Conservation (phyloP, 2,329 filamentous ascomycete genomes). For the Botrytis pseudocinerea region DNA sequence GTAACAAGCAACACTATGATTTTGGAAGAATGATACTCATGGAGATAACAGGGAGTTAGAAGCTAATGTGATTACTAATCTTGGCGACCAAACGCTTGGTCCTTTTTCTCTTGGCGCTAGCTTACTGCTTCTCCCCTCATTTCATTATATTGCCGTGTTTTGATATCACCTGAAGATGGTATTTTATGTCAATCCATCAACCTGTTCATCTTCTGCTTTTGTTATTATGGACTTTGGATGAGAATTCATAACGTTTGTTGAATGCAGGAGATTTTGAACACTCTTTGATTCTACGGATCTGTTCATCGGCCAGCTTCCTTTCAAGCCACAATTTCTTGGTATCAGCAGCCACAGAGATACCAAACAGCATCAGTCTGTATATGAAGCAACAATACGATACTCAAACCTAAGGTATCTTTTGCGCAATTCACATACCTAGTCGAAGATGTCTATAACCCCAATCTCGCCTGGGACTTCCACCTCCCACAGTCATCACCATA, state of each 20-base stretch:
- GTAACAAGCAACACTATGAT: neutral
- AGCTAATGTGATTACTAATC: neutral
- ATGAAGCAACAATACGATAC: no score
- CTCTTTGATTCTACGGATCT: neutral
- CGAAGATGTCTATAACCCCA: slow-evolving; percentile 31
- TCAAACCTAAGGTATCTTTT: neutral
- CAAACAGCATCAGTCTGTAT: neutral
- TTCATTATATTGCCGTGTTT: neutral
- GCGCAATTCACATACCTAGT: neutral
- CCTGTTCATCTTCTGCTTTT: neutral
- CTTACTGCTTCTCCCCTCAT: neutral
- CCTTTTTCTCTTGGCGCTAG: neutral
- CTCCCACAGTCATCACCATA: slow-evolving; percentile 31
- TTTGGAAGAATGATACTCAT: neutral
- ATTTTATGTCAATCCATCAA: neutral
- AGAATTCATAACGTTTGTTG: neutral
- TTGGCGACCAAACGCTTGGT: neutral
- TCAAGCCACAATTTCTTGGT: neutral
- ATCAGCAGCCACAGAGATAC: neutral
- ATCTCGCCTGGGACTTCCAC: slow-evolving; percentile 22
- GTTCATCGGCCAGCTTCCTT: neutral
- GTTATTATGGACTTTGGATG: neutral
- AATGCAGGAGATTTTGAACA: no score
- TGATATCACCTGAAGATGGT: neutral
- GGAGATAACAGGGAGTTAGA: neutral